These are phyloP conservation scores for Erodium texanum DNA, from an alignment of 441 rosid genomes.

Conservation along the genomic window DNA sequence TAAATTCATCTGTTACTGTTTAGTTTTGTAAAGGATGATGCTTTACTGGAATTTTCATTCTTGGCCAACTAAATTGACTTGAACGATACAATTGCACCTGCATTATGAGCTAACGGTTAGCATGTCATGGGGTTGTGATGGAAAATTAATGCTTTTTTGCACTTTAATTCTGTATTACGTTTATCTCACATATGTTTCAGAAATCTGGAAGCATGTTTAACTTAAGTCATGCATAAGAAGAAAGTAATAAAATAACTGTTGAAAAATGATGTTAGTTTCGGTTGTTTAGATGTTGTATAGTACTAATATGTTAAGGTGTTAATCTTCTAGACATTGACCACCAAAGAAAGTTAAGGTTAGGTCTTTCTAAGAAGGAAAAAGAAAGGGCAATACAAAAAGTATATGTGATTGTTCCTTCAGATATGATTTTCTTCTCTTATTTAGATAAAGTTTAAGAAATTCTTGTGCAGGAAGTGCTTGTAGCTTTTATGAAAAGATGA, in stretches of 20 bases:
- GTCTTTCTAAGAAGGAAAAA: not conserved
- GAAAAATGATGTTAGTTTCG: not conserved
- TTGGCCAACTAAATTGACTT: not conserved
- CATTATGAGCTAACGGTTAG: not conserved
- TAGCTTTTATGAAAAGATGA: not conserved
- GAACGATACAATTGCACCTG: not conserved
- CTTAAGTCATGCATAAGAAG: not conserved
- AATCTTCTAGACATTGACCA: too few species aligned
- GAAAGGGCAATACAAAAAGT: not conserved
- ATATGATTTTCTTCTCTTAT: not conserved
- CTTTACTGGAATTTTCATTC: not conserved
- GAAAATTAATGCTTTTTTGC: constrained; percentile 2
- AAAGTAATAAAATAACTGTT: not conserved
- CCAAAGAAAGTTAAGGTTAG: not conserved
- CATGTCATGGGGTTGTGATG: not conserved
- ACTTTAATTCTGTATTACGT: not conserved
- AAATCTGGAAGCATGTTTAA: not conserved
- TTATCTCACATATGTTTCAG: not conserved
- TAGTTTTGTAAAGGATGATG: not conserved
- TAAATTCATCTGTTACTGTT: not conserved
- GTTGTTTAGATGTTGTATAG: not conserved
- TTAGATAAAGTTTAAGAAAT: constrained; percentile 1
- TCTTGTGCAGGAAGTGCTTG: not conserved
- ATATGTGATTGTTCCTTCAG: not conserved
- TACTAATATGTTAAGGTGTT: not conserved